Base-by-base conservation (phyloP, 345 rosid species). In the Salix caprea region DNA sequence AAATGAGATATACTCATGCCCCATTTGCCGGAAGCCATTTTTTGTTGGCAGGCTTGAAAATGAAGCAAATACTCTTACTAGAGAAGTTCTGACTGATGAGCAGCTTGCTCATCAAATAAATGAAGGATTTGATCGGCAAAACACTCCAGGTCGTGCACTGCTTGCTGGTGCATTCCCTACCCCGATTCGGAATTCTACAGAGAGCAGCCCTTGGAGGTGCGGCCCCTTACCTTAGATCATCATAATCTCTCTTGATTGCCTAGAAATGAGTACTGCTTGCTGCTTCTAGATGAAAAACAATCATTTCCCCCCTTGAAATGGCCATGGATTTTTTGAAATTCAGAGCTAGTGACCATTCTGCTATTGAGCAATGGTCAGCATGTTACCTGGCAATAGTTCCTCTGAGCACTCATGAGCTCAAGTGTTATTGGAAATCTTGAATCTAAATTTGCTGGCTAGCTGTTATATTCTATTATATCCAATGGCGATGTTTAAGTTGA, bases 11-110 rank as follows among this genome's bases (percentile, higher is more conserved):
- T 93, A 93, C 77, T 93, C 98, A 19, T 96, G 99, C 72, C 99
- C 99, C 70, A 93, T 97, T 42, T 96, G 99, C 88, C 90, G 99
- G 73, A 96, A 96, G 89, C 99, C 99, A 26, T 96, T 96, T 83
- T 89, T 96, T 85, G 86, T 79, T 52, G 87, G 86, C 46, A 84
- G 96, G 86, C 74, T 80, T 61, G 98, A 87, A 85, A 90, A 67
- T 82, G 94, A 90, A 82, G 81, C 80, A 67, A 86, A 66, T 73
- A 84, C 80, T 73, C 89, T 26, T 60, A 44, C 83, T 42, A 76
- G 74, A 75, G 99, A 91, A 74, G 83, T 84, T 74, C 84, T 85
- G 70, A 83, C 82, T 28, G 91, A 91, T 82, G 99, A 93, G 77
- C 97, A 89, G 80, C 86, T 93, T 80, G 96, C 96, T 73, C 91